Evolutionary conservation across 2,329 filamentous ascomycete genomes (phyloP), one percentile per base, ranked within the genome.

Genomic region (Clarireedia paspali): DNA sequence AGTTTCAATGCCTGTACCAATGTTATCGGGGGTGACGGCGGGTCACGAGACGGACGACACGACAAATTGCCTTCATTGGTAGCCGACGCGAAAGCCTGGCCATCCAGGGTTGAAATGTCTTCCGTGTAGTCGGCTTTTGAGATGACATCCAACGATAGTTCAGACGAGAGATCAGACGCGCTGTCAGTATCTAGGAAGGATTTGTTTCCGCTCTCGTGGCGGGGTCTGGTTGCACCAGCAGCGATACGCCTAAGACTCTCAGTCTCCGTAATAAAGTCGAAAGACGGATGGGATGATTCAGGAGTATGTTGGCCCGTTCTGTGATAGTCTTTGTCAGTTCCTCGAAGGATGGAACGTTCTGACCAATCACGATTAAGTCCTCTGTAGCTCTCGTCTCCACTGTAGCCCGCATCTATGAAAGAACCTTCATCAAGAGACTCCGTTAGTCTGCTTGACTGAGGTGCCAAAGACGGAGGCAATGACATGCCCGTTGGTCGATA

Each of bases 401-500:
- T 77, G 30, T 78, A 67, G 3, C 80, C 87, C 50, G 87, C 81
- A 59, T 92, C 86, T 12, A 95, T 77, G 6, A 94, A 77, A 4
- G 90, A 89, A 36, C 85, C 83, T 0, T 88, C 91, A 40, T 82
- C 85, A 67, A 90, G 91, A 0, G 88, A 92, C 50, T 85, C 83
- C 27, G 82, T 79, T 0, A 89, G 91, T 55, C 80, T 81, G 14
- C 82, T 78, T 1, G 81, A 81, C 3, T 81, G 60, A 62, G 59
- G 26, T 14, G 80, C 77, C 0, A 79, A 56, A 2, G 50, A 53
- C 12, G 6, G 40, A 23, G 55, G 7, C 9, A 53, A 36, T 26
- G 57, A 55, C 46, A 64, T 57, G 26, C 63, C 64, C 34, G 44
- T 55, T 26, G 67, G 62, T 15, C 53, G 60, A 47, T 67, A 66